Percentiles rank a stretch among this genome's conserved stretches.
These are phyloP conservation scores for Diaporthe sp. DNA, from an alignment of 2,329 filamentous ascomycete species.

Conservation along the genomic window DNA sequence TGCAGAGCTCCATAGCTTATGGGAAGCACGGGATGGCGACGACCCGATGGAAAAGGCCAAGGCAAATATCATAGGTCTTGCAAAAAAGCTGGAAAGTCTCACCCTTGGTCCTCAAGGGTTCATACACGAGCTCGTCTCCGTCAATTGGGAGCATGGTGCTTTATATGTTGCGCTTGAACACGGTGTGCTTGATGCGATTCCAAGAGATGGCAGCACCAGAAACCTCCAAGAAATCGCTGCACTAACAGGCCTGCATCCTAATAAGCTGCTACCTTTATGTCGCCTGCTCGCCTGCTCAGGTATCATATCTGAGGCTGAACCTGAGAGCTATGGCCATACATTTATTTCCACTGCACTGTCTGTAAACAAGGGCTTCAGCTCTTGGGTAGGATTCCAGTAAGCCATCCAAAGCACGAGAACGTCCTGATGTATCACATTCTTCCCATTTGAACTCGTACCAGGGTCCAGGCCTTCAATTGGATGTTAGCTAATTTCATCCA, in stretches of 20 bases:
- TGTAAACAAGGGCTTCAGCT: background rate
- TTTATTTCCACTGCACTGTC: background rate
- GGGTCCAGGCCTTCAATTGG: background rate
- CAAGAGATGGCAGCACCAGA: background rate
- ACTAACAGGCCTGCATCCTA: background rate
- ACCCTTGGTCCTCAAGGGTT: background rate
- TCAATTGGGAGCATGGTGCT: conserved; percentile 11
- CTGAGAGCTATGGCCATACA: background rate
- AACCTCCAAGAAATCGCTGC: background rate
- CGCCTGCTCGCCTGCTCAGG: background rate
- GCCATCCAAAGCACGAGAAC: background rate
- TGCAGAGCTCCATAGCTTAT: background rate
- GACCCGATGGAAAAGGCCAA: background rate
- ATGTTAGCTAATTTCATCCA: background rate
- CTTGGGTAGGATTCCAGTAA: conserved; percentile 13
- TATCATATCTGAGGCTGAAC: background rate
- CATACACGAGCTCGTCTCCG: background rate
- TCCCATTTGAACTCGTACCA: background rate
- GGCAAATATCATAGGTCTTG: background rate
- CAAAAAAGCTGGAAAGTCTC: background rate
- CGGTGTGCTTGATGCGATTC: background rate
- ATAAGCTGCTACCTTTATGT: background rate
- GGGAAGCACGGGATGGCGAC: background rate
- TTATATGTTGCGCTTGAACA: background rate
- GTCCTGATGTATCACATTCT: no score